Base-by-base conservation (phyloP, 1,284 basidiomycete species). In the Ustanciosporium gigantosporum region DNA sequence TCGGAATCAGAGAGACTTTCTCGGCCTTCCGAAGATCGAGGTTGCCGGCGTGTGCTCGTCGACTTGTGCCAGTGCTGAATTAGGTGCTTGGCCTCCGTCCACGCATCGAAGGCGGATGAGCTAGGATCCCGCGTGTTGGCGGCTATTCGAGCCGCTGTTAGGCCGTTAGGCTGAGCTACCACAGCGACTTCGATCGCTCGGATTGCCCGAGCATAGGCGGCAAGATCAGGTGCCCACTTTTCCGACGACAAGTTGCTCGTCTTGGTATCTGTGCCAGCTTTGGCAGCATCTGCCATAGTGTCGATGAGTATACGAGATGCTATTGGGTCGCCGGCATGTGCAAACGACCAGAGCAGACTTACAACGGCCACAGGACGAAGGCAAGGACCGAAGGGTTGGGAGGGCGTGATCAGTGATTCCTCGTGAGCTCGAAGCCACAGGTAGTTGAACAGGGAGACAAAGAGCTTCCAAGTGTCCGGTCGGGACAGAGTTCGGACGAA, bases 381-480 rank as follows among this genome's bases (percentile, higher is more conserved):
- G 5, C 19, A 23, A 9, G 15, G 37, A 27, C 59, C 59, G 16
- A 62, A 52, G 7, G 31, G 29, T 17, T 27, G 5, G 8, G 32
- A 9, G 9, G 7, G 8, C 17, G 36, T 13, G 39, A 34, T 7
- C 14, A 23, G 16, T 16, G 17, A 16, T 7, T 32, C n/a, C 15
- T 41, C 41, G 16, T 48, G 39, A 3, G 31, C 34, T 34, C 36
- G 36, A 17, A 48, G 37, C 59, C 59, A 62, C 5, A 62, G 31
- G 34, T 56, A 62, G 32, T 62, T 57, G 52, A 62, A 62, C 14
- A 62, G 38, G 13, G 51, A 45, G 5, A 52, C 14, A 22, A 7
- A 34, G 13, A 42, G 19, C 7, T 48, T 40, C 44, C 44, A 40
- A 2, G 31, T 6, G 3, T 25, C 25, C 6, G 25, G 21, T 19